These are phyloP conservation scores for Phialophora expanda DNA, from an alignment of 2,329 filamentous ascomycete species.

Conservation along the genomic window DNA sequence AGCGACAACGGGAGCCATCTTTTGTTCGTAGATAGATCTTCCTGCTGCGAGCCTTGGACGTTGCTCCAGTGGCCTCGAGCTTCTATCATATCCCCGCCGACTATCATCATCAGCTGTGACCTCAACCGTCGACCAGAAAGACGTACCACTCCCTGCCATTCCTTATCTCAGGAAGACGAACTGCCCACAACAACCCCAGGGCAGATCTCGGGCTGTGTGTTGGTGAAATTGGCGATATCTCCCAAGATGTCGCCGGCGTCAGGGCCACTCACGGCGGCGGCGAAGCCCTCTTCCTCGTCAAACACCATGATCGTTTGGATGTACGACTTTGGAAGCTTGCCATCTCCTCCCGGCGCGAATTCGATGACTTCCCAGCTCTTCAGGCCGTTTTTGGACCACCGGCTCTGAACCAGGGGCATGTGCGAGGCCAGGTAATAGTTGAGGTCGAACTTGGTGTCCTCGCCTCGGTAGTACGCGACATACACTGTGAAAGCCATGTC, in stretches of 20 bases:
- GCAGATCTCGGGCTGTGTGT: not conserved
- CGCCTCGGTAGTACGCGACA: conserved; percentile 50
- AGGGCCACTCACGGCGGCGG: not conserved
- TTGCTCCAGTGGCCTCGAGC: too few relatives aligned
- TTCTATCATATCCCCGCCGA: too few relatives aligned
- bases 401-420: conserved; percentile 52
- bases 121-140: too few relatives aligned
- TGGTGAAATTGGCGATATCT: conserved; percentile 1
- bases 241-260: not conserved
- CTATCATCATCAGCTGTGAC: too few relatives aligned
- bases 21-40: too few relatives aligned
- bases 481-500: conserved; percentile 12
- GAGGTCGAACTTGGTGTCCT: conserved; percentile 52
- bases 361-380: conserved; percentile 38
- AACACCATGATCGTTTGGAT: not conserved
- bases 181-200: too few relatives aligned
- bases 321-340: not conserved
- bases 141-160: too few relatives aligned
- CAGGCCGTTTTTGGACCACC: conserved; percentile 51
- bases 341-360: conserved; percentile 16
- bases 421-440: conserved; percentile 57
- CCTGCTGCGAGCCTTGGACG: too few relatives aligned
- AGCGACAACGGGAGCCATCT: too few relatives aligned
- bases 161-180: too few relatives aligned
- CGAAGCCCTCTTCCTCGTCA: not conserved